Base-by-base conservation (phyloP, 192 early-diverging fungal genomes). In the Backusella mclennaniae region DNA sequence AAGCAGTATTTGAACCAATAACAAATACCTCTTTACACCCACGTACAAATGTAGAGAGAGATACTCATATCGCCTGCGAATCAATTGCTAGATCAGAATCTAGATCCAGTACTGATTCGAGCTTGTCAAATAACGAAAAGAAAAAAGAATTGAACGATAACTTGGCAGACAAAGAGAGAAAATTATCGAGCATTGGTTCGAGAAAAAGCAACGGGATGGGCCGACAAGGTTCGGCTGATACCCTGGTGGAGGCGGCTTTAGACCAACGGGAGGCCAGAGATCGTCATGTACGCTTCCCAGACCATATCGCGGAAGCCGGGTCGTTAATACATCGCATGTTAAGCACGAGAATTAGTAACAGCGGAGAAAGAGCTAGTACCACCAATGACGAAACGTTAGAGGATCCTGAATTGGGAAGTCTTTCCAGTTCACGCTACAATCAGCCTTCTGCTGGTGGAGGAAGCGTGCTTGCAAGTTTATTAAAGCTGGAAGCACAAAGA, bases 401-500 rank as follows among this genome's bases (percentile, higher is more conserved):
- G 56, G 56, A 63, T 63, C 56, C 56, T 63, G 56, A 63, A 14
- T 12, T 63, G 56, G 56, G 56, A 15, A 63, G 56, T 11, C 1
- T 63, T 4, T 11, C 56, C 26, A 67, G 29, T 39, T 31, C 23
- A 31, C 41, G 41, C 23, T 15, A 17, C 66, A 63, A 67, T 29
- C 33, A 15, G 11, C 38, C 59, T 26, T 15, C 44, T 17, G 4
- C 70, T 49, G 72, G 39, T 19, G 69, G 75, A 26, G 80, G 77
- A 9, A 74, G 81, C 73, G 81, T 82, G 0, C 53, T 82, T 15
- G 42, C 81, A 8, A 52, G 67, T 15, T 56, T 82, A 14, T 76
- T 82, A 74, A 82, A 82, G 39, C 71, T 82, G 11, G 81, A 82
- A 72, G 53, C 81, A 14, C 75, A 49, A 29, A 71, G 70, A 71